phyloP scores from a whole-genome alignment of 345 rosid species.

The Mallotus nudiflorus region DNA sequence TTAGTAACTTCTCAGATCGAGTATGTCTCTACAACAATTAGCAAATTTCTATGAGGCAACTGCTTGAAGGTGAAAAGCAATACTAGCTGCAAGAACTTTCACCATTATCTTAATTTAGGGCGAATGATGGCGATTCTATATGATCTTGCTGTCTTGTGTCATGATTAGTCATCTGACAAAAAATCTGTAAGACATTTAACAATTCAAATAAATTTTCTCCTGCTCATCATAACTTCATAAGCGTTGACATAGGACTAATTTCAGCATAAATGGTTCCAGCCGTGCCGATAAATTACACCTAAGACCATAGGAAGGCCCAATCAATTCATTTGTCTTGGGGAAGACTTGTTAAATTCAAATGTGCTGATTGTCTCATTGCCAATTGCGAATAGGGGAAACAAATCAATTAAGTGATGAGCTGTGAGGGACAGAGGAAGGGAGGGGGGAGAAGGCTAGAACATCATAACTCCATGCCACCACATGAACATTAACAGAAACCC shows the following conservation, averaged over 20 bases:
- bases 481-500: neutral
- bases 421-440: neutral
- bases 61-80: neutral
- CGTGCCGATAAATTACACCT: neutral
- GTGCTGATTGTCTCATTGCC: neutral
- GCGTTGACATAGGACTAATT: neutral
- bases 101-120: neutral
- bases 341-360: neutral
- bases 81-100: neutral
- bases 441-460: neutral
- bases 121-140: neutral
- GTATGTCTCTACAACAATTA: constrained; percentile 50
- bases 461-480: too few relatives aligned
- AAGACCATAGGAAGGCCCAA: neutral
- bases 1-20: constrained; percentile 64
- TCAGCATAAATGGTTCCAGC: neutral
- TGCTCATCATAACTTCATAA: too few relatives aligned
- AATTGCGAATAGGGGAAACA: neutral
- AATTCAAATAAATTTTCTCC: too few relatives aligned
- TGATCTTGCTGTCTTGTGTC: neutral
- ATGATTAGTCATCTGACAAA: neutral
- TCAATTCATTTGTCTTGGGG: neutral
- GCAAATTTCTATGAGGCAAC: neutral
- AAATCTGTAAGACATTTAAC: too few relatives aligned
- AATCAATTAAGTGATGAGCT: neutral